phyloP scores from a whole-genome alignment of 192 early-diverging fungal species.

The Allomyces arbusculus region DNA sequence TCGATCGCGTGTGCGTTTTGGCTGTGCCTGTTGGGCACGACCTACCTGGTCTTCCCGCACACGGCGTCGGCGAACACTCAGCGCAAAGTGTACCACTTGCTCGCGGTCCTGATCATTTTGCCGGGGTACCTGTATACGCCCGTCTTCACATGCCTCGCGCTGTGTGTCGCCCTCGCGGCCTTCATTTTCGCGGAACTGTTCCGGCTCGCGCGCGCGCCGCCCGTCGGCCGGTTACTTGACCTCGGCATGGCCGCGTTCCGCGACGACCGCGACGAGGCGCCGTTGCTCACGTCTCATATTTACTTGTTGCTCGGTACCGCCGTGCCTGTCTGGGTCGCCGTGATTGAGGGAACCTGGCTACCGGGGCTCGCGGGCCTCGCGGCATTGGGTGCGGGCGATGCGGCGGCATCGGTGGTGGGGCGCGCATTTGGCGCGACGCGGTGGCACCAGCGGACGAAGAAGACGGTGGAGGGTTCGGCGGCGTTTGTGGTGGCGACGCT shows the following conservation, averaged over 20 bases:
- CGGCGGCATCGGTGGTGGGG: background rate
- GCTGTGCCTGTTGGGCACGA: background rate
- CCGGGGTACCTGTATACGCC: background rate
- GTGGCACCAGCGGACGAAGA: background rate
- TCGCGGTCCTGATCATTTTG: background rate
- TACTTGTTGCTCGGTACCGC: background rate
- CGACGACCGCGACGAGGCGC: background rate
- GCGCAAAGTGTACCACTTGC: background rate
- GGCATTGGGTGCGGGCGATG: background rate
- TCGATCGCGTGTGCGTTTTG: background rate
- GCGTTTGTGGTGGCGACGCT: background rate
- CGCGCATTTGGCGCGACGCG: background rate
- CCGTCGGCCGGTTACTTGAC: background rate
- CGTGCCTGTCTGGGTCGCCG: background rate
- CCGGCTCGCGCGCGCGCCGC: background rate
- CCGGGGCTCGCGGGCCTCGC: background rate
- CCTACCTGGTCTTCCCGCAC: background rate
- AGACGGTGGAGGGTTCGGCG: background rate
- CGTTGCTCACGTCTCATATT: background rate
- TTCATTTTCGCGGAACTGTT: background rate
- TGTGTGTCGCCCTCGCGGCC: background rate
- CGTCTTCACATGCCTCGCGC: background rate
- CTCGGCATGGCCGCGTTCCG: background rate
- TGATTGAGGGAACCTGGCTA: background rate
- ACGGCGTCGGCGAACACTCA: background rate